Percentiles rank a stretch among this genome's conserved stretches.
These are phyloP conservation scores for Calonectria pauciramosa DNA, from an alignment of 2,329 filamentous ascomycete genomes.

Conservation along the genomic window DNA sequence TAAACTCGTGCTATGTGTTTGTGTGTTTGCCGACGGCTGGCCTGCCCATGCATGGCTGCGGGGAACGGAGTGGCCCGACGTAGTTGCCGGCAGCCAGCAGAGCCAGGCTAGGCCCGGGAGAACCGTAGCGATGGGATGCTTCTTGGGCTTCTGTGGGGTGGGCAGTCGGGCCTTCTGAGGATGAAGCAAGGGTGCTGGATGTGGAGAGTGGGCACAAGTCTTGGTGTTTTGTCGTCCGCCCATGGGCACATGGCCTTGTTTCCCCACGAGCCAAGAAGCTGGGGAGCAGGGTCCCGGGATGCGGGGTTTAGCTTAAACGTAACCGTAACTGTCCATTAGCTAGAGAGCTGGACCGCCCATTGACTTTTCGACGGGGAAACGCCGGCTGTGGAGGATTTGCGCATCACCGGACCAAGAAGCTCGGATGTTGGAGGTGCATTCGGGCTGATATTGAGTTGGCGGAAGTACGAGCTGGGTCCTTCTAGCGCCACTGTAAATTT, in stretches of 20 bases:
- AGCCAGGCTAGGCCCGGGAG: not conserved
- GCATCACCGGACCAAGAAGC: not conserved
- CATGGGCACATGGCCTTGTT: not conserved
- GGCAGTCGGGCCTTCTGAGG: conserved; percentile 22
- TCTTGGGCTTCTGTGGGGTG: conserved; percentile 9
- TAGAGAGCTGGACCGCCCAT: not conserved
- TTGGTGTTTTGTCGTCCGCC: not conserved
- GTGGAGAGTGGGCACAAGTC: not conserved
- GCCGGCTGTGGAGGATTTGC: not conserved
- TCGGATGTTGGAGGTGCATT: not conserved
- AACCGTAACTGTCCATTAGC: not conserved
- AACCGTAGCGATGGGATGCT: conserved; percentile 9
- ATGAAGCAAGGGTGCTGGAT: not conserved
- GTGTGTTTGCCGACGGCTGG: not conserved
- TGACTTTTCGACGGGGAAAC: conserved; percentile 6
- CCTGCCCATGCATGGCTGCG: not conserved
- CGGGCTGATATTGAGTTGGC: not conserved
- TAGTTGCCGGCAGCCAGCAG: not conserved
- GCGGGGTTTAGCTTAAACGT: conserved; percentile 17
- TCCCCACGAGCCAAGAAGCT: conserved; percentile 3
- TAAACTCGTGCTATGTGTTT: conserved; percentile 8
- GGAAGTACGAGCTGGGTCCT: not conserved
- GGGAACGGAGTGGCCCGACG: not conserved
- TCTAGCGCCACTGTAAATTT: not conserved
- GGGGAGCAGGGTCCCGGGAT: conserved; percentile 4